phyloP scores from a whole-genome alignment of 805 yeast genomes.

The Saccharomycopsis synnaedendra region DNA sequence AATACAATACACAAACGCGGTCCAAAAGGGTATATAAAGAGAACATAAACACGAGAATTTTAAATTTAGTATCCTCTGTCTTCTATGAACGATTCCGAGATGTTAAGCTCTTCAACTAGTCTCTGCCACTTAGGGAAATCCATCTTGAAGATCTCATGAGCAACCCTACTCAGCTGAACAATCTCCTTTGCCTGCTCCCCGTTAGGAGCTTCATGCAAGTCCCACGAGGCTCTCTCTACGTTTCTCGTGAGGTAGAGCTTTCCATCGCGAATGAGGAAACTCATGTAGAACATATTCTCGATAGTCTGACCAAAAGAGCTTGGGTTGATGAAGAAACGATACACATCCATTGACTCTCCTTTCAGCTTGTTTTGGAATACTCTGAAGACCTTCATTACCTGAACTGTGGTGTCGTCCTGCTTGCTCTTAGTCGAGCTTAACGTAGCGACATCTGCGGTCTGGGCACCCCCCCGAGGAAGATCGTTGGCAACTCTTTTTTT shows the following conservation, averaged over 20 bases:
- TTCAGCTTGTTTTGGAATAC: conserved; percentile 26
- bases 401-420: conserved; percentile 48
- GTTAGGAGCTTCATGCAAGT: conserved; percentile 23
- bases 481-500: conserved; percentile 9
- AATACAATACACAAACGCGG: no score
- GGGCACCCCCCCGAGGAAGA: conserved; percentile 29
- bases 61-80: conserved; percentile 22
- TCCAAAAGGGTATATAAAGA: no score
- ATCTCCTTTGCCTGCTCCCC: conserved; percentile 18
- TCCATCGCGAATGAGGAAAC: conserved; percentile 72
- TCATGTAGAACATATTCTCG: conserved; percentile 74
- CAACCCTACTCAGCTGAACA: conserved; percentile 23
- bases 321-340: conserved; percentile 64
- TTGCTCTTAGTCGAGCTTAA: conserved; percentile 38
- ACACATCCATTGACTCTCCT: conserved; percentile 39
- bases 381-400: conserved; percentile 45
- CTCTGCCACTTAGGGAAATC: conserved; percentile 57
- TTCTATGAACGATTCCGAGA: conserved; percentile 33
- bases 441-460: conserved; percentile 45
- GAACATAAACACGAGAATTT: no score
- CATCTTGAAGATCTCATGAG: conserved; percentile 65
- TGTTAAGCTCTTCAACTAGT: conserved; percentile 41
- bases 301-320: conserved; percentile 64
- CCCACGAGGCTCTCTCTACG: conserved; percentile 34
- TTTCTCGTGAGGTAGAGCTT: conserved; percentile 31